Conservation (phyloP, 495 filamentous ascomycete species). For the Aeminium ludgeri region DNA sequence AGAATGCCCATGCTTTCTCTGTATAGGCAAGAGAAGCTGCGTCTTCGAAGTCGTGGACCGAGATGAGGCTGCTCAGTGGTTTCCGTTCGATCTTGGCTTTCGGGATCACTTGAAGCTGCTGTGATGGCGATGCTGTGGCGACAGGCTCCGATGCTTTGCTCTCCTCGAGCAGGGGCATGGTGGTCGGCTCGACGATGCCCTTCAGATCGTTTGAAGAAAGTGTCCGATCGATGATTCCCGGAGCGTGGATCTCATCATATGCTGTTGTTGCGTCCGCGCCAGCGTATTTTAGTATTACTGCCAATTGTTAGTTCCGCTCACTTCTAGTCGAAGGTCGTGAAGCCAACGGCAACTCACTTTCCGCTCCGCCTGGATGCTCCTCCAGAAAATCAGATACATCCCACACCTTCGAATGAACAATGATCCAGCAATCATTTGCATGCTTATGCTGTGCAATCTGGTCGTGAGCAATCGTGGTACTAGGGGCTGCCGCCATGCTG, state of each 20-base stretch:
- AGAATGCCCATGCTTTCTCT: constrained; percentile 69
- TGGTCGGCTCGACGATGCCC: constrained; percentile 37
- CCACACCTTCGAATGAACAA: constrained; percentile 12
- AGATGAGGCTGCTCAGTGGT: too few species aligned
- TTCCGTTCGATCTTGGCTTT: constrained; percentile 25
- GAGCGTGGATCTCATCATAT: constrained; percentile 51
- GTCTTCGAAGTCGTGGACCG: constrained; percentile 54
- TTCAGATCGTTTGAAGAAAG: constrained; percentile 30
- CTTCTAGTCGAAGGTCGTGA: not conserved
- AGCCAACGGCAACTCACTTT: not conserved
- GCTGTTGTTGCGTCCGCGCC: constrained; percentile 45
- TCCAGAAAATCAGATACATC: constrained; percentile 11
- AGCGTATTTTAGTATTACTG: constrained; percentile 8
- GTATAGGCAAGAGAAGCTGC: constrained; percentile 45
- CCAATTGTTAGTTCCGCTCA: not conserved
- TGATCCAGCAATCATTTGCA: constrained; percentile 12
- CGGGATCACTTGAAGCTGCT: not conserved
- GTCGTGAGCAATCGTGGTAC: too few species aligned
- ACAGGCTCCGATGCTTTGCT: not conserved
- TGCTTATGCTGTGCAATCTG: constrained; percentile 8
- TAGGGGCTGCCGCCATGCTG: too few species aligned
- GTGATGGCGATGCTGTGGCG: not conserved
- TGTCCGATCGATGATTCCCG: constrained; percentile 36
- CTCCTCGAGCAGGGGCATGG: too few species aligned
- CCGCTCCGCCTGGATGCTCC: constrained; percentile 14